phyloP scores from a whole-genome alignment of 2,329 filamentous ascomycete species.

The Fusarium odoratissimum region DNA sequence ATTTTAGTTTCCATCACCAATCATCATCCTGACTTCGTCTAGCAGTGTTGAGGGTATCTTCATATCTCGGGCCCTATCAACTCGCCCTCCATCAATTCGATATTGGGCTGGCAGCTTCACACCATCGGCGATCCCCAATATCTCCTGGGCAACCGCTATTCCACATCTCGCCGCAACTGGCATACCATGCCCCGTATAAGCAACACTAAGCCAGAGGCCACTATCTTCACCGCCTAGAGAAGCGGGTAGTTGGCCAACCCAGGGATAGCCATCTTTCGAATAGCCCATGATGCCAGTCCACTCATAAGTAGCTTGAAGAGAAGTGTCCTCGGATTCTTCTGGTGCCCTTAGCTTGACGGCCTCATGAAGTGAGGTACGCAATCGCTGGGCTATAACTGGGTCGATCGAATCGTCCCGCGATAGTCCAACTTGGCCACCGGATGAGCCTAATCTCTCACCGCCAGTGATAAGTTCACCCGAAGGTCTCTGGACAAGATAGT shows the following conservation, averaged over 20 bases:
- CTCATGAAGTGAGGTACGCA: constrained; percentile 59
- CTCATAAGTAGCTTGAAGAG: constrained; percentile 67
- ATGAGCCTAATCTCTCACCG: constrained; percentile 71
- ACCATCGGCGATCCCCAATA: constrained; percentile 56
- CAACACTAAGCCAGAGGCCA: constrained; percentile 72
- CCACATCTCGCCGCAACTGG: constrained; percentile 76
- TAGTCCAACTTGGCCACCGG: constrained; percentile 60
- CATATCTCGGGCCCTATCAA: constrained; percentile 33
- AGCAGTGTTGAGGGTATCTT: constrained; percentile 40
- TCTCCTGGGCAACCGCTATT: constrained; percentile 71
- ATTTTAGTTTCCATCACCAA: constrained; percentile 22
- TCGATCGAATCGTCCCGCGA: constrained; percentile 71
- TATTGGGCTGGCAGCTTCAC: constrained; percentile 60
- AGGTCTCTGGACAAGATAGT: constrained; percentile 80
- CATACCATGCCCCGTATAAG: constrained; percentile 83
- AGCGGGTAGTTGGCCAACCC: constrained; percentile 75
- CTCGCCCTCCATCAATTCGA: constrained; percentile 50
- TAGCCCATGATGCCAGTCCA: constrained; percentile 89
- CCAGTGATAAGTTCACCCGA: constrained; percentile 74
- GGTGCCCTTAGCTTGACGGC: constrained; percentile 56
- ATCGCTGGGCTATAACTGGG: constrained; percentile 63
- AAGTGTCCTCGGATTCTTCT: constrained; percentile 52
- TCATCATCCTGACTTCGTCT: constrained; percentile 43
- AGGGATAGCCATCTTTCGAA: constrained; percentile 73
- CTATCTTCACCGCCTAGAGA: constrained; percentile 55